Evolutionary conservation across 1,284 basidiomycete species (phyloP).

Genomic region (Entoloma clypeatum): DNA sequence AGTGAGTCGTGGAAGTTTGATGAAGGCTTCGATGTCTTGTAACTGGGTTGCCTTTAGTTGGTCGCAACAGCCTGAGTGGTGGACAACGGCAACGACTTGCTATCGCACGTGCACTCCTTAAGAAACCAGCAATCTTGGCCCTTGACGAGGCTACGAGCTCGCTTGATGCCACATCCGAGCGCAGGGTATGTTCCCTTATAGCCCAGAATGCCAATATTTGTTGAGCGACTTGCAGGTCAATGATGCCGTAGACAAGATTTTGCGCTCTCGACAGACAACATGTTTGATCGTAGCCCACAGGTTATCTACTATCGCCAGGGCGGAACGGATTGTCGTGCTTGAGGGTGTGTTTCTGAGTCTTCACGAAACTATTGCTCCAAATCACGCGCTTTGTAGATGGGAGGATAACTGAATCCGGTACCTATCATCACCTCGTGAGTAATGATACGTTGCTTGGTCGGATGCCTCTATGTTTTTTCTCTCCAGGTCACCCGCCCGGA

Average conservation of each 20-base stretch:
- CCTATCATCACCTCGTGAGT: constrained; percentile 73
- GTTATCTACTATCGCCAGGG: constrained; percentile 79
- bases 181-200: constrained; percentile 42
- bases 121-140: constrained; percentile 78
- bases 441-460: neutral
- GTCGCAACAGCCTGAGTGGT: constrained; percentile 70
- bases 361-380: neutral
- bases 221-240: constrained; percentile 56
- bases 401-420: constrained; percentile 78
- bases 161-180: constrained; percentile 87
- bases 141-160: constrained; percentile 85
- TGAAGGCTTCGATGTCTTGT: too few species aligned
- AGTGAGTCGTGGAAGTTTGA: too few species aligned
- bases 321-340: constrained; percentile 82
- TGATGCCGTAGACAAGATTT: constrained; percentile 86
- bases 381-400: constrained; percentile 50
- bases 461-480: constrained; percentile 1
- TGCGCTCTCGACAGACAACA: constrained; percentile 73
- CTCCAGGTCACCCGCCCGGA: constrained; percentile 55
- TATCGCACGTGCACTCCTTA: constrained; percentile 79
- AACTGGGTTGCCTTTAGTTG: too few species aligned
- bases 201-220: neutral
- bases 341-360: constrained; percentile 51
- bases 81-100: constrained; percentile 73
- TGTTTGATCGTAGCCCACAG: constrained; percentile 90